These are phyloP conservation scores for Blastobotrys elegans DNA, from an alignment of 1,139 yeast species.

Conservation along the genomic window DNA sequence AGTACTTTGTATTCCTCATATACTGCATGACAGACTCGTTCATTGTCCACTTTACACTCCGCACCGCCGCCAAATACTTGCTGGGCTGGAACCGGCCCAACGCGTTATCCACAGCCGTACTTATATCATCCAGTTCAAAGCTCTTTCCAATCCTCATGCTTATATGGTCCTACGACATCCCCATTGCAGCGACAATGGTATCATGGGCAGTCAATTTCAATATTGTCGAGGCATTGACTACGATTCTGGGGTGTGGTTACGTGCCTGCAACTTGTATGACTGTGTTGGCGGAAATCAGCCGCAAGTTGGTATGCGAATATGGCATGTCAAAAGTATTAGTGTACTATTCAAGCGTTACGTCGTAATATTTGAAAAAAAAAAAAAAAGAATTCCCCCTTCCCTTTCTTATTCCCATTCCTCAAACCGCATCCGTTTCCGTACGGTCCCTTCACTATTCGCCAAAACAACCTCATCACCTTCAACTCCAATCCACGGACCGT, in stretches of 20 bases:
- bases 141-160: constrained; percentile 90
- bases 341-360: background rate
- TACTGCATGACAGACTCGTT: constrained; percentile 58
- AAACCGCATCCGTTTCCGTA: constrained; percentile 43
- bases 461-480: constrained; percentile 60
- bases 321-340: constrained; percentile 9
- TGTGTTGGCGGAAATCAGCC: constrained; percentile 22
- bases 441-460: constrained; percentile 56
- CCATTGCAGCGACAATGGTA: constrained; percentile 57
- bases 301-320: constrained; percentile 22
- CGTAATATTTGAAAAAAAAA: background rate
- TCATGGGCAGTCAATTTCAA: constrained; percentile 58
- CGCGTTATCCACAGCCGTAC: constrained; percentile 57
- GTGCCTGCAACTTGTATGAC: constrained; percentile 33
- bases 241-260: constrained; percentile 47
- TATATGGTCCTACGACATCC: constrained; percentile 92
- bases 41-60: constrained; percentile 48
- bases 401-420: constrained; percentile 44
- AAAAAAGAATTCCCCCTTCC: background rate
- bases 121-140: constrained; percentile 73
- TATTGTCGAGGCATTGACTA: constrained; percentile 59
- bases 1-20: constrained; percentile 61
- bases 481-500: constrained; percentile 75
- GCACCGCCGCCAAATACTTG: constrained; percentile 37
- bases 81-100: constrained; percentile 41